Percentiles rank a stretch among this genome's conserved stretches.
Conservation (phyloP, 495 filamentous ascomycete species). For the Alectoria sarmentosa region DNA sequence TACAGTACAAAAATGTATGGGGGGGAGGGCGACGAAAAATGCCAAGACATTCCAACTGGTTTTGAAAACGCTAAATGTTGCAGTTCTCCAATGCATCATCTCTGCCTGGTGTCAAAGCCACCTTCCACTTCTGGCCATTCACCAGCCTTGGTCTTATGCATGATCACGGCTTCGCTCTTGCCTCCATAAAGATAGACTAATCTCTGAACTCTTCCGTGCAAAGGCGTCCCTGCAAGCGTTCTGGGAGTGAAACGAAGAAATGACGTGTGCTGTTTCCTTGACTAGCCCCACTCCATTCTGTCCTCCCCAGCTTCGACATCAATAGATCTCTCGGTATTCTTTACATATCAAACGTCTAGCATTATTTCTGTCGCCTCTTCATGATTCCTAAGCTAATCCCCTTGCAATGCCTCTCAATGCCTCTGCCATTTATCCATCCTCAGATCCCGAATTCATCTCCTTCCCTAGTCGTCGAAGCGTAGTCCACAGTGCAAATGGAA, state of each 20-base stretch:
- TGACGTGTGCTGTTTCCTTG: not conserved
- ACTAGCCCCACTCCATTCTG: not conserved
- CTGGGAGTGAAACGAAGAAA: not conserved
- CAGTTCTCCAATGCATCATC: no score
- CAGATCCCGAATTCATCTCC: conserved; percentile 50
- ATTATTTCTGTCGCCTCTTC: not conserved
- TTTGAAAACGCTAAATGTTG: no score
- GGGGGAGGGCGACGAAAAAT: no score
- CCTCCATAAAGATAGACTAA: not conserved
- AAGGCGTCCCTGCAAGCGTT: not conserved
- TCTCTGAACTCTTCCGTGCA: not conserved
- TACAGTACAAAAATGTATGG: no score
- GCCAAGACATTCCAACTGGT: no score
- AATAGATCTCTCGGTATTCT: not conserved
- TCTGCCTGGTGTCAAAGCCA: no score
- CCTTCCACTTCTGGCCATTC: no score
- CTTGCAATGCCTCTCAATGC: conserved; percentile 50
- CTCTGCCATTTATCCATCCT: conserved; percentile 55
- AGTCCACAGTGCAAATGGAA: conserved; percentile 88
- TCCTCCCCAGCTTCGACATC: not conserved
- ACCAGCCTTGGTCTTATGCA: no score
- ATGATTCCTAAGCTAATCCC: not conserved
- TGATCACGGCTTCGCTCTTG: no score
- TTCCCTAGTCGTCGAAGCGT: conserved; percentile 85
- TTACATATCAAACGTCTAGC: not conserved